Evolutionary conservation across 2,329 filamentous ascomycete species (phyloP).

Genomic region (Huntiella decipiens): DNA sequence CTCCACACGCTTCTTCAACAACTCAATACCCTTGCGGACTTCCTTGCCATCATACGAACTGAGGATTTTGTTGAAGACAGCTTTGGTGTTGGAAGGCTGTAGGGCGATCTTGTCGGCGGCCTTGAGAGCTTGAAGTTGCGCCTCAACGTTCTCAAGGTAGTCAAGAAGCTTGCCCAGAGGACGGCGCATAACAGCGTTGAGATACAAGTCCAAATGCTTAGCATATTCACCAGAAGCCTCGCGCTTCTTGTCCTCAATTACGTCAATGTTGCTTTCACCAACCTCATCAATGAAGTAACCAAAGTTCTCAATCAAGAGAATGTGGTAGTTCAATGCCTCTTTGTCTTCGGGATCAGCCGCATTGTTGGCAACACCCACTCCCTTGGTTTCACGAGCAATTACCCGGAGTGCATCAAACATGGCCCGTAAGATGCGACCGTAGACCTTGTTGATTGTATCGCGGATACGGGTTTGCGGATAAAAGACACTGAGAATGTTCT

Average conservation of each 20-base stretch:
- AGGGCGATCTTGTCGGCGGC: constrained; percentile 46
- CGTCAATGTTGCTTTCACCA: constrained; percentile 47
- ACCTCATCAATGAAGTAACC: constrained; percentile 92
- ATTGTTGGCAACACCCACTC: constrained; percentile 24
- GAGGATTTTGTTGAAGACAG: constrained; percentile 71
- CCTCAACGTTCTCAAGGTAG: constrained; percentile 76
- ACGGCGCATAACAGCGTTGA: constrained; percentile 70
- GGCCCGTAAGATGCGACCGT: constrained; percentile 70
- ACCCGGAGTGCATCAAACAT: constrained; percentile 97
- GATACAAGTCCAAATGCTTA: constrained; percentile 76
- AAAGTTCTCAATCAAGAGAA: constrained; percentile 96
- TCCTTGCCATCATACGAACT: constrained; percentile 66
- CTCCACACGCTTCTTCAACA: constrained; percentile 76
- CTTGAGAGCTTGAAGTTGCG: constrained; percentile 42
- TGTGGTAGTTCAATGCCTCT: constrained; percentile 91
- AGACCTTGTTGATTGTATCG: constrained; percentile 66
- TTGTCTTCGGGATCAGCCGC: constrained; percentile 61
- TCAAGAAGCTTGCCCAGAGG: constrained; percentile 82
- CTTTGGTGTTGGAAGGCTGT: constrained; percentile 67
- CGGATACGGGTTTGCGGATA: constrained; percentile 41
- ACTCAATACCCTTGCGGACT: constrained; percentile 74
- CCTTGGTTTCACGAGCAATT: constrained; percentile 57
- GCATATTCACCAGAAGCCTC: constrained; percentile 60
- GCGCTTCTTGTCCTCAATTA: constrained; percentile 67
- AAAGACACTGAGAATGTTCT: constrained; percentile 55